Base-by-base conservation (phyloP, 495 filamentous ascomycete genomes). In the Penicillium malachiteum region DNA sequence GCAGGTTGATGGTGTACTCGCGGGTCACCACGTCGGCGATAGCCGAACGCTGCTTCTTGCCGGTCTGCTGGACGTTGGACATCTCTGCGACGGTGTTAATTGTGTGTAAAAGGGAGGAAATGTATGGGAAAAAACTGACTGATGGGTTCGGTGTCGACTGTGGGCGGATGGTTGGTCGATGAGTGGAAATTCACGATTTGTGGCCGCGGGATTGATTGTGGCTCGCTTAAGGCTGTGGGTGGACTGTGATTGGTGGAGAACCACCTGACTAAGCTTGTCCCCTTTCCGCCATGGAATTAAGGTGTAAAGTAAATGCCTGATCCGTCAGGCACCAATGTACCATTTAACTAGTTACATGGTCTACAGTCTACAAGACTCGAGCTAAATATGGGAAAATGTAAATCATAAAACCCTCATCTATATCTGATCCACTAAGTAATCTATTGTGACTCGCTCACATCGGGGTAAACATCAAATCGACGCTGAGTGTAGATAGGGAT, bases 1-100 rank as follows among this genome's bases (percentile, higher is more conserved):
- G 94, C 60, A 99, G 80, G 85, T 99, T 93, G 84, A 99, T 99
- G 75, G 94, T 99, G 86, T 97, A 99, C 83, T 99, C 95, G 84
- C 94, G 91, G 56, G 94, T 86, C 71, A 99, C 94, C 68, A 97
- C 95, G 78, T 97, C 92, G 71, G 89, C 87, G 75, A 97, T 96
- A 78, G 94, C 94, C 72, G 92, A 96, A 71, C 92, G 89, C 66
- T 78, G 68, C 69, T 80, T 80, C 87, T 96, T 96, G 74, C 79
- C 83, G 64, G 82, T 65, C 52, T 71, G 67, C 50, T 55, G 42
- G 65, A 70, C 68, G 72, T 83, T 83, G 80, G 88, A 88, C 89
- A 91, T 92, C 83, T 82, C 81, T 86, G 69, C 34, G 46, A n/a
- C 14, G 30, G 10, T 42, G 39, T 52, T 40, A 52, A 37, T 16